Conservation (phyloP, 2,329 filamentous ascomycete genomes). For the Aurifilum marmelostoma region DNA sequence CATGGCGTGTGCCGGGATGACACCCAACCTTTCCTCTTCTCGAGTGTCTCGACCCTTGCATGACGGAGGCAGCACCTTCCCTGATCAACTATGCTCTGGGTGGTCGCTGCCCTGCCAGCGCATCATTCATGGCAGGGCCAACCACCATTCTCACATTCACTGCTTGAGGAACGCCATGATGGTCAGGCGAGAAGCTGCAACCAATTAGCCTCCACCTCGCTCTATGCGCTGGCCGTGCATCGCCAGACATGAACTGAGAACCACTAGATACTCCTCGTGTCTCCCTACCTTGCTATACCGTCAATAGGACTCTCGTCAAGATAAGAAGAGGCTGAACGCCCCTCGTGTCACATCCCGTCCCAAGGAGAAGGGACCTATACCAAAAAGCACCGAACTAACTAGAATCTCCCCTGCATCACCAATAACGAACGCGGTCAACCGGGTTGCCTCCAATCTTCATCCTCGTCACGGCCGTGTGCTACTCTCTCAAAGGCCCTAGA, state of each 20-base stretch:
- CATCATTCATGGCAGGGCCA: constrained; percentile 12
- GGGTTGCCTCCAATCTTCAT: not conserved
- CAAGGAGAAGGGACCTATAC: not conserved
- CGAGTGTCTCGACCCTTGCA: constrained; percentile 12
- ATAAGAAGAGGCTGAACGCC: constrained; percentile 14
- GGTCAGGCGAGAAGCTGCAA: not conserved
- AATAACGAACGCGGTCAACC: not conserved
- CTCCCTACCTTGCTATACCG: not conserved
- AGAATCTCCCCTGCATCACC: not conserved
- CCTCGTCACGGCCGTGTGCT: not conserved
- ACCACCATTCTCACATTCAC: too few relatives aligned
- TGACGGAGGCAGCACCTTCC: not conserved
- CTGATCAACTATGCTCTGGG: not conserved
- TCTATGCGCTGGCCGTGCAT: constrained; percentile 28
- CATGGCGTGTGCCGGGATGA: constrained; percentile 4
- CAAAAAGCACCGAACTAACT: not conserved
- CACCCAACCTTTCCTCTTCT: constrained; percentile 11
- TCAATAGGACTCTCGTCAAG: not conserved
- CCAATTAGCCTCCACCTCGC: constrained; percentile 18
- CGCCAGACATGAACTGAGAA: constrained; percentile 6
- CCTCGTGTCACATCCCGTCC: not conserved
- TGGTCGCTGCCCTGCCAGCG: constrained; percentile 17
- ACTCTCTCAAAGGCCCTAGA: not conserved
- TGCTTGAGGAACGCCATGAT: not conserved
- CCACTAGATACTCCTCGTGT: constrained; percentile 14